These are phyloP conservation scores for Marasmius sp. DNA, from an alignment of 1,284 basidiomycete genomes.

Conservation along the genomic window DNA sequence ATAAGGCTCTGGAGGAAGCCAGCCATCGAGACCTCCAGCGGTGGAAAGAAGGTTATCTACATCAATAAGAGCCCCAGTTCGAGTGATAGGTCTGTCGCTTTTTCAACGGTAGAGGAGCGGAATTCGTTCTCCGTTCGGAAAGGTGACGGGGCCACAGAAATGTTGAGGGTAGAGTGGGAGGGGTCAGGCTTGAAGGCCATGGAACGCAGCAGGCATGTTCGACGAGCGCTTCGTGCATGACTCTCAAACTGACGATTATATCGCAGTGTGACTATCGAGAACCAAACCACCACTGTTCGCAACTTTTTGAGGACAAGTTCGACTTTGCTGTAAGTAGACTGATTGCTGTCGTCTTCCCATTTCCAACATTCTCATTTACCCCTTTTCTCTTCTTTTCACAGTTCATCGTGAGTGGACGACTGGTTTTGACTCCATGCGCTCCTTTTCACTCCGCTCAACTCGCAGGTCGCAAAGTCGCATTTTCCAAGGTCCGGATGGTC, in stretches of 20 bases:
- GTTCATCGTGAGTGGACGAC: background rate
- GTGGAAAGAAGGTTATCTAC: slow-evolving; percentile 2
- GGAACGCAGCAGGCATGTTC: slow-evolving; percentile 7
- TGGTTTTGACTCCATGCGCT: background rate
- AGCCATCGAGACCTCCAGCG: background rate
- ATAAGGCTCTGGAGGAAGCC: slow-evolving; percentile 17
- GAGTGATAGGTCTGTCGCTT: slow-evolving; percentile 10
- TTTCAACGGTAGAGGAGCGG: slow-evolving; percentile 1
- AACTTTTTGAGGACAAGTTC: slow-evolving; percentile 8
- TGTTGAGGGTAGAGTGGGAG: slow-evolving; percentile 5
- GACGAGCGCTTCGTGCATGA: background rate
- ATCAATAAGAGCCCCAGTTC: slow-evolving; percentile 13
- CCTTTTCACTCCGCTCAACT: background rate
- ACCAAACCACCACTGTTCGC: slow-evolving; percentile 1
- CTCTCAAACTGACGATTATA: background rate
- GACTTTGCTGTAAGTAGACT: slow-evolving; percentile 1
- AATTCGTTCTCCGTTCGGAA: background rate
- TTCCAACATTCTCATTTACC: background rate
- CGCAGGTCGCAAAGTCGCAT: slow-evolving; percentile 7
- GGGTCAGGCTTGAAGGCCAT: slow-evolving; percentile 2
- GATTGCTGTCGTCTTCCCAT: background rate
- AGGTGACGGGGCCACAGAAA: slow-evolving; percentile 1
- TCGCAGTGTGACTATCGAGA: slow-evolving; percentile 4
- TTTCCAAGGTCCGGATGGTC: slow-evolving; percentile 14
- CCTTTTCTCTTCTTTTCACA: background rate